Percentiles rank a stretch among this genome's conserved stretches.
Conservation (phyloP, 805 yeast species). For the Hanseniaspora jakobsenii region DNA sequence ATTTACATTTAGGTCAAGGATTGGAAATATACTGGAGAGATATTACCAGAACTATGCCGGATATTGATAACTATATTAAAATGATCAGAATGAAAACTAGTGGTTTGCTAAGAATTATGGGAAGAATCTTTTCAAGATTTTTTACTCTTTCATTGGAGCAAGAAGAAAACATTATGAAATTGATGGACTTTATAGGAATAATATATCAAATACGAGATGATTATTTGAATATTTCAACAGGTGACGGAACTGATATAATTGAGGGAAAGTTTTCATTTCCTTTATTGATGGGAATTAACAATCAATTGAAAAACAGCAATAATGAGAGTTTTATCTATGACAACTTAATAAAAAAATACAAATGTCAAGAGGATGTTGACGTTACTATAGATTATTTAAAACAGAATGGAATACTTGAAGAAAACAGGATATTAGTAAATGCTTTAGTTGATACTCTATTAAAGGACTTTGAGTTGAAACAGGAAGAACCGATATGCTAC, state of each 20-base stretch:
- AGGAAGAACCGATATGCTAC: neutral
- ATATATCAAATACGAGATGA: slow-evolving; percentile 82
- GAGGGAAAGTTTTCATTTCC: slow-evolving; percentile 89
- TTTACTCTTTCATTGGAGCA: slow-evolving; percentile 33
- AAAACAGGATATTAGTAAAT: neutral
- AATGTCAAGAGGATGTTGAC: slow-evolving; percentile 17
- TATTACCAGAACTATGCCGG: slow-evolving; percentile 37
- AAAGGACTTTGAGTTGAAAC: neutral
- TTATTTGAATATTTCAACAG: slow-evolving; percentile 50
- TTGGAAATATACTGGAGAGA: slow-evolving; percentile 85
- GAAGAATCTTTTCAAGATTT: slow-evolving; percentile 34
- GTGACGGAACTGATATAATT: slow-evolving; percentile 62
- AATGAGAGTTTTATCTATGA: slow-evolving; percentile 32
- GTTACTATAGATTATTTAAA: neutral
- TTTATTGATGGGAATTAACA: slow-evolving; percentile 50
- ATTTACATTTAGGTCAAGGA: slow-evolving; percentile 83
- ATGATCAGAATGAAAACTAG: slow-evolving; percentile 89
- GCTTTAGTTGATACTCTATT: neutral
- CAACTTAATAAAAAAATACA: slow-evolving; percentile 34
- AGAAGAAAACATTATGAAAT: slow-evolving; percentile 29
- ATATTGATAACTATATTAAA: slow-evolving; percentile 48
- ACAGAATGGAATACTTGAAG: neutral
- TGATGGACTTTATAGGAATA: slow-evolving; percentile 69
- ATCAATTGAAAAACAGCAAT: too few species aligned
- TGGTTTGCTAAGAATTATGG: slow-evolving; percentile 66